These are phyloP conservation scores for Stemphylium beticola DNA, from an alignment of 2,329 filamentous ascomycete genomes.

Conservation along the genomic window DNA sequence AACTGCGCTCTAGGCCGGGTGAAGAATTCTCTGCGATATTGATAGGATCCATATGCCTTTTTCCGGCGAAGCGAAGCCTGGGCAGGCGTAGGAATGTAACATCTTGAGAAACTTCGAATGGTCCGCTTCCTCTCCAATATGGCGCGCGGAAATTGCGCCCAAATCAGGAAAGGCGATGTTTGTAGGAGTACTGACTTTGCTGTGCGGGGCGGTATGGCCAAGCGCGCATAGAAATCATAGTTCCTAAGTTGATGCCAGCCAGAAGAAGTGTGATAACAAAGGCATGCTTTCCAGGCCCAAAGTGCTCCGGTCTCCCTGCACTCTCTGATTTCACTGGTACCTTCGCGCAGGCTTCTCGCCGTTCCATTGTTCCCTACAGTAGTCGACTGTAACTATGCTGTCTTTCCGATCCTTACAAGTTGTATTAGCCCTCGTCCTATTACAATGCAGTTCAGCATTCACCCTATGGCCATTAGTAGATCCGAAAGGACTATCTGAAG, in stretches of 20 bases:
- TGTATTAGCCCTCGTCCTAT: background rate
- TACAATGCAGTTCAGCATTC: background rate
- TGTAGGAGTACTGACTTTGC: too few species aligned
- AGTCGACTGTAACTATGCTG: background rate
- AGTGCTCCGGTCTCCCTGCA: background rate
- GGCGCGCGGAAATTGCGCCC: too few species aligned
- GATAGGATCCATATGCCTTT: too few species aligned
- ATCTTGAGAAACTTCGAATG: too few species aligned
- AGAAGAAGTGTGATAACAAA: background rate
- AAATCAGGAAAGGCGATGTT: too few species aligned
- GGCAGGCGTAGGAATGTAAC: too few species aligned
- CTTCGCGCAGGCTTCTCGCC: background rate
- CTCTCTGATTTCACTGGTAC: background rate
- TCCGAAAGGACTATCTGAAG: background rate
- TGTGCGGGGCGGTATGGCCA: background rate
- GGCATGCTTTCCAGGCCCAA: background rate
- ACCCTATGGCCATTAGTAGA: background rate
- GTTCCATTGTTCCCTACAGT: background rate
- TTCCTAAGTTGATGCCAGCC: background rate
- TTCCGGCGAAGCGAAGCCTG: too few species aligned
- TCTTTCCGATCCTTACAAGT: background rate
- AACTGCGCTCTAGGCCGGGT: too few species aligned
- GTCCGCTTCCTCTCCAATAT: too few species aligned
- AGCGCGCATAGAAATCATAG: background rate
- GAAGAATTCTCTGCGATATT: too few species aligned